phyloP scores from a whole-genome alignment of 176 grass and related monocot genomes.

The Musa schizocarpa region DNA sequence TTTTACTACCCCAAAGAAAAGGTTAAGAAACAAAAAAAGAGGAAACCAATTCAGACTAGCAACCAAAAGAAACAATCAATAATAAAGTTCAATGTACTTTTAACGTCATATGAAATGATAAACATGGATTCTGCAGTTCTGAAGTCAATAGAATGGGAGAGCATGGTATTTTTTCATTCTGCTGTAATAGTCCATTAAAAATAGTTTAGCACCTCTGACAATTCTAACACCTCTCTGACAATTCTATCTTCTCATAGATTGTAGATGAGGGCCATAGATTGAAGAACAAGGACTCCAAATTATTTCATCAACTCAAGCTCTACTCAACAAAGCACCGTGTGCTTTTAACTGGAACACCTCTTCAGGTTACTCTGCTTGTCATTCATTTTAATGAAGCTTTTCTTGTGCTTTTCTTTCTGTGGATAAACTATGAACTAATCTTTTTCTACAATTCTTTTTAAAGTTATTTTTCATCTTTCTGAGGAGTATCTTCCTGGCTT shows the following conservation, averaged over 20 bases:
- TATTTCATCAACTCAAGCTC: conserved; percentile 88
- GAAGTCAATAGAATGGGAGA: conserved; percentile 90
- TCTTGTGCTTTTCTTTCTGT: background rate
- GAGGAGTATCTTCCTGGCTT: too few species aligned
- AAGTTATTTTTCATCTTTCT: too few species aligned
- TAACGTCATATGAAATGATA: conserved; percentile 99
- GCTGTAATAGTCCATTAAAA: background rate
- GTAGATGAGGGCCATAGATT: conserved; percentile 97
- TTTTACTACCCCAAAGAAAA: conserved; percentile 89
- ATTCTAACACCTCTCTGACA: background rate
- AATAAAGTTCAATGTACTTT: conserved; percentile 97
- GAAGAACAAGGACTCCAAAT: conserved; percentile 99
- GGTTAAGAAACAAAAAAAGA: conserved; percentile 72
- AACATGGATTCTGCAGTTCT: conserved; percentile 92
- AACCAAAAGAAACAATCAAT: conserved; percentile 65
- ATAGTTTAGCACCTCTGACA: background rate
- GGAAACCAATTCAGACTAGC: conserved; percentile 43
- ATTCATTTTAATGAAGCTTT: conserved; percentile 1
- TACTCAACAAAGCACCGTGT: conserved; percentile 91
- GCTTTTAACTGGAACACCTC: conserved; percentile 94
- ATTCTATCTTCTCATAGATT: conserved; percentile 31
- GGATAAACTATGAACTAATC: background rate
- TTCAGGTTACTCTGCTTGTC: conserved; percentile 45
- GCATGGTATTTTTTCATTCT: conserved; percentile 68
- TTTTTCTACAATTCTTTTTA: too few species aligned